Conservation (phyloP, 805 yeast genomes). For the Yarrowia deformans region DNA sequence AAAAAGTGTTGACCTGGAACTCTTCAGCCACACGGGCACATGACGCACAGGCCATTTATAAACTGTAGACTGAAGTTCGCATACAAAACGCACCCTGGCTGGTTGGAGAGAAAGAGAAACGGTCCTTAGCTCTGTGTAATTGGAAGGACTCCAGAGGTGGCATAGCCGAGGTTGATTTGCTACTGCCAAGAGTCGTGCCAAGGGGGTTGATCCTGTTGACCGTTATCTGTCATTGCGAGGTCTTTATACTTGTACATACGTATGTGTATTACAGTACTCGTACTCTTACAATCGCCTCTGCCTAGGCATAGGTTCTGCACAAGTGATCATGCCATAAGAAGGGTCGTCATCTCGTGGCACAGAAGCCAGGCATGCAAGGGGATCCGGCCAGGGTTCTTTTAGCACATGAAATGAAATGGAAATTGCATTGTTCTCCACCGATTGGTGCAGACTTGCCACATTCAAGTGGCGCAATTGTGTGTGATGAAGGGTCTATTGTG, state of each 20-base stretch:
- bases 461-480: background rate
- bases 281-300: too few relatives aligned
- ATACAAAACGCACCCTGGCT: background rate
- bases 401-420: constrained; percentile 1
- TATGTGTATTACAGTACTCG: too few relatives aligned
- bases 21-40: background rate
- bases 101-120: background rate
- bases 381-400: constrained; percentile 1
- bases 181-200: too few relatives aligned
- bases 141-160: too few relatives aligned
- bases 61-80: background rate
- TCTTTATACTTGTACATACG: too few relatives aligned
- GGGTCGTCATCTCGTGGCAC: constrained; percentile 15
- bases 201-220: too few relatives aligned
- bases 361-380: constrained; percentile 1
- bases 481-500: too few relatives aligned
- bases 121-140: too few relatives aligned
- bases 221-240: too few relatives aligned
- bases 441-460: background rate
- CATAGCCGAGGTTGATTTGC: too few relatives aligned
- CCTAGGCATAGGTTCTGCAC: background rate
- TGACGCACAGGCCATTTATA: background rate
- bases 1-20: background rate
- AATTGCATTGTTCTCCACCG: background rate
- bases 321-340: constrained; percentile 8